Percentiles rank a stretch among this genome's conserved stretches.
Evolutionary conservation across 331 rosid species (phyloP).

Genomic region (Pyrus hybrid): DNA sequence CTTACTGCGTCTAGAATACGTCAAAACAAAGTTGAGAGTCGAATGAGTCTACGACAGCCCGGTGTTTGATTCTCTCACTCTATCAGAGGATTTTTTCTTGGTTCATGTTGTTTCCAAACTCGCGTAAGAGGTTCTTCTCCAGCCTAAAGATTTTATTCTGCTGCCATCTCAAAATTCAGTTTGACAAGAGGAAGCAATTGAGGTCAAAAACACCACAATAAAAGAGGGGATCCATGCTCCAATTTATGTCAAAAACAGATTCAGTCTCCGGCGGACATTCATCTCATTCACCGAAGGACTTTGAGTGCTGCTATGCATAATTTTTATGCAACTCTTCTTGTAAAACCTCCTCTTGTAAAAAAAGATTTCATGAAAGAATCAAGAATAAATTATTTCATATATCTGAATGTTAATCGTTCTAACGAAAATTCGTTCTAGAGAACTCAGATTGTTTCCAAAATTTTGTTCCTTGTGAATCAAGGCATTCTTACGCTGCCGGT

Average conservation of each 20-base stretch:
- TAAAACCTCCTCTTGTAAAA: neutral
- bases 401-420: neutral
- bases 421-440: neutral
- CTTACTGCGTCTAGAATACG: constrained; percentile 5
- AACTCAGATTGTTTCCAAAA: neutral
- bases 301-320: neutral
- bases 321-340: neutral
- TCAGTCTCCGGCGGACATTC: neutral
- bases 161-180: neutral
- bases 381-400: neutral
- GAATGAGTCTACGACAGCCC: neutral
- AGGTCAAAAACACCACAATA: neutral
- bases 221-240: neutral
- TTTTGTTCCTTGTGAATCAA: neutral
- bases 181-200: neutral
- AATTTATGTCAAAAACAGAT: neutral
- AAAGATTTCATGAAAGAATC: neutral
- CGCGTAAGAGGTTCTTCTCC: neutral
- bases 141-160: neutral
- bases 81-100: neutral
- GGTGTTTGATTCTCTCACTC: neutral
- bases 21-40: neutral
- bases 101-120: neutral
- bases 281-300: neutral
- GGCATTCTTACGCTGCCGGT: neutral